Conservation (phyloP, 495 filamentous ascomycete genomes). For the Talaromyces ruber region DNA sequence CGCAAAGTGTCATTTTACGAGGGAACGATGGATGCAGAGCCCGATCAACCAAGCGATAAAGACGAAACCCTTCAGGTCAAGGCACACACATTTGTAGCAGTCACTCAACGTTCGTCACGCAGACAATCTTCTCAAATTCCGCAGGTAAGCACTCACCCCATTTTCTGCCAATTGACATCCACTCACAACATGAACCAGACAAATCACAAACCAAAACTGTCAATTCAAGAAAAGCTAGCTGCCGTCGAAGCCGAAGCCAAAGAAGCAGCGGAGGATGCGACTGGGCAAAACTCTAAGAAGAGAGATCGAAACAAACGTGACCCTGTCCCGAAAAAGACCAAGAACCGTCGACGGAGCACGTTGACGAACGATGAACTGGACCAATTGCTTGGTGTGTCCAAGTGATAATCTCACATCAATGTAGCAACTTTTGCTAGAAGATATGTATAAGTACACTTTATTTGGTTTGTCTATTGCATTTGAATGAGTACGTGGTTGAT, state of each 20-base stretch:
- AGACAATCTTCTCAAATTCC: slow-evolving; percentile 24
- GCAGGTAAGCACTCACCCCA: slow-evolving; percentile 22
- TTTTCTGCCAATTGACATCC: neutral
- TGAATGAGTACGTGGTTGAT: slow-evolving; percentile 4
- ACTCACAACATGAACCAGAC: slow-evolving; percentile 16
- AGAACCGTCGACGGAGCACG: slow-evolving; percentile 56
- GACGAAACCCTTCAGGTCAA: slow-evolving; percentile 33
- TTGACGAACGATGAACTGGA: slow-evolving; percentile 65
- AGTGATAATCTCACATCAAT: slow-evolving; percentile 7
- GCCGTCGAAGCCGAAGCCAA: slow-evolving; percentile 38
- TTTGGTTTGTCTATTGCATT: neutral
- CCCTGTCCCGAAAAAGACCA: slow-evolving; percentile 29
- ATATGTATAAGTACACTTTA: neutral
- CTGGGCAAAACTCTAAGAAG: slow-evolving; percentile 32
- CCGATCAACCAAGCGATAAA: slow-evolving; percentile 14
- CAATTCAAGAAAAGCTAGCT: slow-evolving; percentile 36
- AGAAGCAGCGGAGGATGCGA: slow-evolving; percentile 23
- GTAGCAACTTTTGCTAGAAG: neutral
- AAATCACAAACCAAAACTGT: slow-evolving; percentile 6
- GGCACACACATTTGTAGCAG: slow-evolving; percentile 24
- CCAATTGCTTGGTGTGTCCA: slow-evolving; percentile 43
- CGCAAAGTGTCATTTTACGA: slow-evolving; percentile 38
- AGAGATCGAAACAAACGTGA: slow-evolving; percentile 35
- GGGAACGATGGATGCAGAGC: slow-evolving; percentile 28
- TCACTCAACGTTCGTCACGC: slow-evolving; percentile 25